These are phyloP conservation scores for Boletus sp. DNA, from an alignment of 768 basidiomycete genomes.

Conservation along the genomic window DNA sequence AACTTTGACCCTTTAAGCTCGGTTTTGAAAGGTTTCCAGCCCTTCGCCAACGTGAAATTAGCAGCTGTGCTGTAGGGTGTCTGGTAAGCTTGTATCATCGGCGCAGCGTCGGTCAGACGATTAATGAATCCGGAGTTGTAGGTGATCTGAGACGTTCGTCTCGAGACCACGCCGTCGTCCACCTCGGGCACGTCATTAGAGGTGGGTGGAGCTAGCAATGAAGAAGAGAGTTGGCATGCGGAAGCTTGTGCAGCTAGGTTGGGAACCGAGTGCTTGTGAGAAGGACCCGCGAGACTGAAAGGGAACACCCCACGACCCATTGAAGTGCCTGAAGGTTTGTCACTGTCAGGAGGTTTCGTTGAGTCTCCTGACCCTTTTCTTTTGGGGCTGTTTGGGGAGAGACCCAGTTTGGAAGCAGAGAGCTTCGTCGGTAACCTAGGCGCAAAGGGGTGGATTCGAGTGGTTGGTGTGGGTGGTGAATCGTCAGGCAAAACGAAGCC, in stretches of 20 bases:
- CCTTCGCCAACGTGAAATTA: slow-evolving; percentile 50
- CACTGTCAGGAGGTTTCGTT: slow-evolving; percentile 33
- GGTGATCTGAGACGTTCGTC: slow-evolving; percentile 75
- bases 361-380: slow-evolving; percentile 49
- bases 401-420: slow-evolving; percentile 48
- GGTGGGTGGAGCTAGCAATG: slow-evolving; percentile 49
- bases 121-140: slow-evolving; percentile 77
- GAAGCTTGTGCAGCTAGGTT: slow-evolving; percentile 9
- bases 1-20: slow-evolving; percentile 83
- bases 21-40: slow-evolving; percentile 86
- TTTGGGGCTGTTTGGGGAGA: slow-evolving; percentile 52
- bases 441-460: slow-evolving; percentile 68
- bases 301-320: slow-evolving; percentile 29
- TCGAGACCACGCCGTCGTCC: slow-evolving; percentile 40
- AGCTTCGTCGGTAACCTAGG: slow-evolving; percentile 71
- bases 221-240: slow-evolving; percentile 40
- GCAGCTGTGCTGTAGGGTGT: slow-evolving; percentile 31
- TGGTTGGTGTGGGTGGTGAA: slow-evolving; percentile 46
- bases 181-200: slow-evolving; percentile 42
- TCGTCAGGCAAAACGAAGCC: slow-evolving; percentile 33
- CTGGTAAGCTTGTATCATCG: slow-evolving; percentile 35
- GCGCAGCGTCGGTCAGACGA: slow-evolving; percentile 54
- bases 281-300: slow-evolving; percentile 28
- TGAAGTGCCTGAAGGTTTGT: slow-evolving; percentile 11
- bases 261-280: slow-evolving; percentile 28